Percentiles rank a stretch among this genome's conserved stretches.
Conservation (phyloP, 371 early-diverging fungal species). For the Zychaea mexicana region DNA sequence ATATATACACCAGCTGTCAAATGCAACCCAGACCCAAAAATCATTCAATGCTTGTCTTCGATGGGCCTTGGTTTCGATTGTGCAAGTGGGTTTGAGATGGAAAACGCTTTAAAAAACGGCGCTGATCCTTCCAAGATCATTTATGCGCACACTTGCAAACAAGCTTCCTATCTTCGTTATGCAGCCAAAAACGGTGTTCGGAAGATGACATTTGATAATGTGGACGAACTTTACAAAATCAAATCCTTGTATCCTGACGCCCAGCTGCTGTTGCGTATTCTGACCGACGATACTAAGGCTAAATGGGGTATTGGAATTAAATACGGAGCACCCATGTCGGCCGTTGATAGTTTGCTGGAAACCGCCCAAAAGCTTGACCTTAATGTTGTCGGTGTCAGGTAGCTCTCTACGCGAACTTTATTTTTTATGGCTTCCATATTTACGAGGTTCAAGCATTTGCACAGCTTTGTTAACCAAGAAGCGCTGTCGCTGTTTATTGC, state of each 20-base stretch:
- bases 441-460: too few species aligned
- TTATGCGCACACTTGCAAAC: slow-evolving; percentile 98
- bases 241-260: slow-evolving; percentile 80
- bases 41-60: slow-evolving; percentile 78
- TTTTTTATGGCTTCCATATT: too few species aligned
- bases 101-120: slow-evolving; percentile 78
- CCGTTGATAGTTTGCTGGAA: slow-evolving; percentile 67
- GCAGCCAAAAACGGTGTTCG: slow-evolving; percentile 76
- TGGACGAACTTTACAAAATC: slow-evolving; percentile 94
- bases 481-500: too few species aligned
- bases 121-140: slow-evolving; percentile 83
- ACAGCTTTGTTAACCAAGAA: too few species aligned
- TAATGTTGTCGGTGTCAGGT: slow-evolving; percentile 86
- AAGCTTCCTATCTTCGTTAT: slow-evolving; percentile 87
- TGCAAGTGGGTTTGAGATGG: slow-evolving; percentile 85
- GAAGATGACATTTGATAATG: slow-evolving; percentile 98
- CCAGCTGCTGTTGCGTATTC: slow-evolving; percentile 87
- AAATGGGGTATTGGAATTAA: slow-evolving; percentile 92
- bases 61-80: slow-evolving; percentile 94
- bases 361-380: slow-evolving; percentile 79
- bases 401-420: too few species aligned
- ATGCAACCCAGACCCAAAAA: slow-evolving; percentile 91
- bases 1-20: slow-evolving; percentile 77
- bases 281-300: slow-evolving; percentile 93
- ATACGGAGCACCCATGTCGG: slow-evolving; percentile 88